These are phyloP conservation scores for Rhizopogon sp. DNA, from an alignment of 768 basidiomycete genomes.

Conservation along the genomic window DNA sequence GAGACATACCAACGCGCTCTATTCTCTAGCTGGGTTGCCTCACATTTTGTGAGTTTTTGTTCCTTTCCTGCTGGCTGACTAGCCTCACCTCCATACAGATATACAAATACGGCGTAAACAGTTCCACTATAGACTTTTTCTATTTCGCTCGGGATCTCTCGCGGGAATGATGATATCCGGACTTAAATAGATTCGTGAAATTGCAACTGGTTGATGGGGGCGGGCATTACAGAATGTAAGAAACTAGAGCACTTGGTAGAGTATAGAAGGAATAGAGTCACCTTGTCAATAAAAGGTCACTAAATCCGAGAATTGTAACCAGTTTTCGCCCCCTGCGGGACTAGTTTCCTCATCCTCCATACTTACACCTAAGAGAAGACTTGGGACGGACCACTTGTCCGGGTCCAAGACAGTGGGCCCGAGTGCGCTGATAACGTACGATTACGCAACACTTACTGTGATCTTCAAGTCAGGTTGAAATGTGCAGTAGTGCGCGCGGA, in stretches of 20 bases:
- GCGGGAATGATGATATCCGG: constrained; percentile 5
- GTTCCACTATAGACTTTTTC: constrained; percentile 93
- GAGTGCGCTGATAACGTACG: too few species aligned
- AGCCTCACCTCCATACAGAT: constrained; percentile 44
- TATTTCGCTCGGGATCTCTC: constrained; percentile 82
- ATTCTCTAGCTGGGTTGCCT: constrained; percentile 87
- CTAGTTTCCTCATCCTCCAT: too few species aligned
- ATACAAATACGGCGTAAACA: constrained; percentile 87
- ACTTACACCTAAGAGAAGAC: too few species aligned
- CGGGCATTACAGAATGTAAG: neutral
- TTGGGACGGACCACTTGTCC: too few species aligned
- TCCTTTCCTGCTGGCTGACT: neutral
- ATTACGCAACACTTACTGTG: too few species aligned
- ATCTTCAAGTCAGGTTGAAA: too few species aligned
- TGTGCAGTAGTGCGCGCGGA: too few species aligned
- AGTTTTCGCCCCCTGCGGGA: too few species aligned
- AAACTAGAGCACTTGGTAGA: neutral
- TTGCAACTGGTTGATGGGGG: neutral
- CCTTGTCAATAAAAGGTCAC: too few species aligned
- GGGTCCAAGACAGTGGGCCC: too few species aligned
- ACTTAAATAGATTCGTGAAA: constrained; percentile 10
- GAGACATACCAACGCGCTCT: constrained; percentile 79
- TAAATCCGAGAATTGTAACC: too few species aligned
- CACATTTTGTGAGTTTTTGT: constrained; percentile 64
- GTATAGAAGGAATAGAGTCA: neutral